Conservation (phyloP, 768 basidiomycete species). For the Mrakia gelida region DNA sequence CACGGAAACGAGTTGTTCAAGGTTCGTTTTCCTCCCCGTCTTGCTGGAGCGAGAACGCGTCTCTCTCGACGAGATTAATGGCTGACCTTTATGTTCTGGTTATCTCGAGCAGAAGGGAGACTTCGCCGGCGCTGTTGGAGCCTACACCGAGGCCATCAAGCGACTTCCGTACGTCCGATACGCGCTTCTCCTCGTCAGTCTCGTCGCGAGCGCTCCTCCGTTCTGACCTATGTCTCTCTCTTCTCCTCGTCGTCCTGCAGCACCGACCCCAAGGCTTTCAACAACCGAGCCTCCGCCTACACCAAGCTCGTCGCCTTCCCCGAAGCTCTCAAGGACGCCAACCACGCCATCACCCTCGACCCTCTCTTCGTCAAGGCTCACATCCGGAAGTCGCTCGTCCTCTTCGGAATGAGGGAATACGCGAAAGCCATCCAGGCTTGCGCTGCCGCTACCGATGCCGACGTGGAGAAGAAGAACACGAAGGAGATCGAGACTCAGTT, state of each 20-base stretch:
- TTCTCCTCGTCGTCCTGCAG: constrained; percentile 23
- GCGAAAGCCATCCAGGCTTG: constrained; percentile 77
- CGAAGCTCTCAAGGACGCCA: constrained; percentile 92
- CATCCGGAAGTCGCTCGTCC: constrained; percentile 82
- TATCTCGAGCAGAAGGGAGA: constrained; percentile 56
- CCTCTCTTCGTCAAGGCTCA: constrained; percentile 90
- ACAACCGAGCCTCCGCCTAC: constrained; percentile 87
- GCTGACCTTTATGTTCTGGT: not conserved
- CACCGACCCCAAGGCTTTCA: constrained; percentile 82
- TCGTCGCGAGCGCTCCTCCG: not conserved
- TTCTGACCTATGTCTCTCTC: not conserved
- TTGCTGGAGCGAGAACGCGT: no score
- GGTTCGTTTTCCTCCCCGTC: constrained; percentile 38
- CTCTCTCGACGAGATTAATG: no score
- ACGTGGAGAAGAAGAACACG: constrained; percentile 74
- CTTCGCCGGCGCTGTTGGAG: constrained; percentile 85
- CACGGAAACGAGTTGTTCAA: constrained; percentile 93
- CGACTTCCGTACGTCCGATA: constrained; percentile 61
- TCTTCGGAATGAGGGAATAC: constrained; percentile 86
- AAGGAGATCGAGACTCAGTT: constrained; percentile 77
- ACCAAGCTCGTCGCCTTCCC: constrained; percentile 70
- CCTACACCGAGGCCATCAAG: constrained; percentile 94
- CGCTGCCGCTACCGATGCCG: constrained; percentile 67
- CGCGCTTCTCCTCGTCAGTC: not conserved
- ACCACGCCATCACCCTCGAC: constrained; percentile 88